Evolutionary conservation across 768 basidiomycete species (phyloP).

Genomic region (Pleurotus cornucopiae): DNA sequence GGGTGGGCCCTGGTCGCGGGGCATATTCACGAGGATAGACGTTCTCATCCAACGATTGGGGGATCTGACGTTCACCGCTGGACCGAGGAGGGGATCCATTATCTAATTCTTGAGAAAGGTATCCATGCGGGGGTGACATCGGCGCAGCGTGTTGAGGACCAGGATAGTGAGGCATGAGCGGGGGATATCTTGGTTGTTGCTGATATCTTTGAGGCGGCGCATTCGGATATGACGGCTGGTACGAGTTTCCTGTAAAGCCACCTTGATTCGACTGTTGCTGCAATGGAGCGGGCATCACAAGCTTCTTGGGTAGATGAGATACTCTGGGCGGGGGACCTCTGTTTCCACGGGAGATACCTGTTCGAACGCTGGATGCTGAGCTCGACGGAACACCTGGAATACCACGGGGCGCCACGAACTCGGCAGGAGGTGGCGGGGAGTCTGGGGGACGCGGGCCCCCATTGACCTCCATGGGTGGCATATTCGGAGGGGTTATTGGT

Average conservation of each 20-base stretch:
- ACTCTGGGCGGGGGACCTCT: constrained; percentile 2
- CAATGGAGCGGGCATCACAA: constrained; percentile 4
- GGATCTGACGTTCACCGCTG: too few species aligned
- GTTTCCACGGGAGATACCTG: neutral
- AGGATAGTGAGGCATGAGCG: neutral
- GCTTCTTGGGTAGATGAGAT: constrained; percentile 6
- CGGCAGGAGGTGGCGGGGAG: too few species aligned
- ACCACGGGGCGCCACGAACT: too few species aligned
- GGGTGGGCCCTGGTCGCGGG: neutral
- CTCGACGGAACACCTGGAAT: neutral
- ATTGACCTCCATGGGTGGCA: too few species aligned
- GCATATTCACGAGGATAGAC: neutral
- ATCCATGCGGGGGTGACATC: neutral
- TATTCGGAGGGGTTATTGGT: too few species aligned
- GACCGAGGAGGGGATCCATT: too few species aligned
- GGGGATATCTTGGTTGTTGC: neutral
- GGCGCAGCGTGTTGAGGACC: neutral
- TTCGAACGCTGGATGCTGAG: neutral
- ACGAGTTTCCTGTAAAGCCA: neutral
- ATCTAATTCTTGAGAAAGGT: too few species aligned
- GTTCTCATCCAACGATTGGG: too few species aligned
- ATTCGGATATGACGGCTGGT: neutral
- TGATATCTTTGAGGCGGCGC: neutral
- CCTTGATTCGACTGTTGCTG: neutral
- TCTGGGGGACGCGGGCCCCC: too few species aligned